phyloP scores from a whole-genome alignment of 345 rosid species.

The Gossypioides kirkii region DNA sequence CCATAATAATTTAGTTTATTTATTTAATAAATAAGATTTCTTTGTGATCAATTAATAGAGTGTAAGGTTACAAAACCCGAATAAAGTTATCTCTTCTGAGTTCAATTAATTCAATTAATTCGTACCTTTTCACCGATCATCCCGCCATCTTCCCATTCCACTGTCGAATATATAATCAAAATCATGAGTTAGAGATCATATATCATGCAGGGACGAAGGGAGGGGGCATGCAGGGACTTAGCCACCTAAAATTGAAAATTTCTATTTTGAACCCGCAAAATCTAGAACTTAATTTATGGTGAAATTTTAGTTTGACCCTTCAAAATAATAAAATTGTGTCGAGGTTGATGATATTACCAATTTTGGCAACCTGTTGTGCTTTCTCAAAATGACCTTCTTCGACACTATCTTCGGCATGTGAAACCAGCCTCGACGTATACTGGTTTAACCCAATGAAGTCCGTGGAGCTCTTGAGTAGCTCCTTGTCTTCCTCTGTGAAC shows the following conservation, averaged over 20 bases:
- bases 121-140: constrained; percentile 73
- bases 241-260: too few species aligned
- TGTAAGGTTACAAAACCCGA: too few species aligned
- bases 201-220: too few species aligned
- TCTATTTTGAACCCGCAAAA: too few species aligned
- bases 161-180: constrained; percentile 33
- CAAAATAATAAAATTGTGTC: too few species aligned
- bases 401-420: constrained; percentile 39
- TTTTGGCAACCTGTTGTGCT: constrained; percentile 54
- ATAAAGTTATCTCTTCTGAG: too few species aligned
- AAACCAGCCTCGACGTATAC: constrained; percentile 71
- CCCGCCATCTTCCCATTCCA: constrained; percentile 66
- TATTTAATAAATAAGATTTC: too few species aligned
- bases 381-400: constrained; percentile 47
- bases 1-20: neutral
- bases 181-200: constrained; percentile 3
- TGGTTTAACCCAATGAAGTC: constrained; percentile 86
- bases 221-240: too few species aligned
- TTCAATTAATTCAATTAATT: neutral
- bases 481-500: constrained; percentile 64
- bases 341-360: constrained; percentile 34
- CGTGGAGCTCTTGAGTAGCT: constrained; percentile 47
- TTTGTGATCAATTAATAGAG: too few species aligned
- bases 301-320: too few species aligned
- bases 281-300: too few species aligned